Evolutionary conservation across 169 alveolate genomes (phyloP).

Genomic region (Plasmodium gonderi): DNA sequence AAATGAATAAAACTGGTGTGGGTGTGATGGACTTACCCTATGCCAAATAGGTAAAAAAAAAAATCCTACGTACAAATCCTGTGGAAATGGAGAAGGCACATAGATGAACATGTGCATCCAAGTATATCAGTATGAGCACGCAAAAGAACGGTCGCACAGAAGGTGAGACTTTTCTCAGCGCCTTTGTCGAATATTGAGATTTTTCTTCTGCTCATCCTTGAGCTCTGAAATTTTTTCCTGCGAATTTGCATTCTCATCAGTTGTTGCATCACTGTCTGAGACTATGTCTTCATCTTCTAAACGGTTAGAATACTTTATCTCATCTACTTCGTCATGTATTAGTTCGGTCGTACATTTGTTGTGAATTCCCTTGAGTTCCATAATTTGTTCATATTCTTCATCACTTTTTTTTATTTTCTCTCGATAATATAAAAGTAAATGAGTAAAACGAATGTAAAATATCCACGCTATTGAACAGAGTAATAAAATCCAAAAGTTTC

Average conservation of each 20-base stretch:
- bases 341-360: neutral
- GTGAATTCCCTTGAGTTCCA: constrained; percentile 14
- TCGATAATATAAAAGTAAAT: constrained; percentile 37
- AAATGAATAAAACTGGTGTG: no score
- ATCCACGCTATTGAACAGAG: constrained; percentile 60
- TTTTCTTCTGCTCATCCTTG: neutral
- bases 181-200: constrained; percentile 13
- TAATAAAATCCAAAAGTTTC: constrained; percentile 62
- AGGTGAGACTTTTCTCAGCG: neutral
- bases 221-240: constrained; percentile 9
- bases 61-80: no score
- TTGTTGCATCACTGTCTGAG: neutral
- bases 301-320: neutral
- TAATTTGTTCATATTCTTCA: constrained; percentile 36
- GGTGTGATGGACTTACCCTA: no score
- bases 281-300: neutral
- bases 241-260: constrained; percentile 7
- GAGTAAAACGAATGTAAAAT: constrained; percentile 55
- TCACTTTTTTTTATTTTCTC: constrained; percentile 51
- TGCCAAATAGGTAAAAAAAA: no score
- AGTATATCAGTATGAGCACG: no score
- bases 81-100: no score
- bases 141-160: no score
- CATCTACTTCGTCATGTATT: neutral
- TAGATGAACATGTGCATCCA: no score